Percentiles rank a stretch among this genome's conserved stretches.
These are phyloP conservation scores for Mycena metata DNA, from an alignment of 768 basidiomycete species.

Conservation along the genomic window DNA sequence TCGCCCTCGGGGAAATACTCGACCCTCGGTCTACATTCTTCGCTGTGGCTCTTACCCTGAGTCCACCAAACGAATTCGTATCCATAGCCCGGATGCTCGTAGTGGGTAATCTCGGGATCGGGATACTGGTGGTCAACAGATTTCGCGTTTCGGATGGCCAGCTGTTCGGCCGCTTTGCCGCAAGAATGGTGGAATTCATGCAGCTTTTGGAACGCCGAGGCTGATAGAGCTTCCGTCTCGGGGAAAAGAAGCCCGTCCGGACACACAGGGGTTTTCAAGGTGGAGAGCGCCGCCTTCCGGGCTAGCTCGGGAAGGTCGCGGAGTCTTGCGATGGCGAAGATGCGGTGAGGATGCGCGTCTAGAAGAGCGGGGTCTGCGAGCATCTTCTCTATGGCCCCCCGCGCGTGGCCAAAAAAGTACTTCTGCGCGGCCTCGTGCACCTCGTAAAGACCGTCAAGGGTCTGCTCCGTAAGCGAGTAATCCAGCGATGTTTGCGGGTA, in stretches of 20 bases:
- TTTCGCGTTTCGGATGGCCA: background rate
- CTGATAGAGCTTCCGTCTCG: constrained; percentile 15
- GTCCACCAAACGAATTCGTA: no score
- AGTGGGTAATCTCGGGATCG: no score
- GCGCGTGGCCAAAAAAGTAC: background rate
- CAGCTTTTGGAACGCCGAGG: constrained; percentile 3
- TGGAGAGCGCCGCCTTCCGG: constrained; percentile 13
- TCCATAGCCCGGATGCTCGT: no score
- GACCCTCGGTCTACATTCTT: no score
- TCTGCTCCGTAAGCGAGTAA: background rate
- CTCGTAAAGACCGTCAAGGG: background rate
- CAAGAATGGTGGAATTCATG: constrained; percentile 8
- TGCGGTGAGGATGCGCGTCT: background rate
- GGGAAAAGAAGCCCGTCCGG: background rate
- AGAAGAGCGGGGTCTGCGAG: constrained; percentile 2
- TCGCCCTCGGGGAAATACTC: no score
- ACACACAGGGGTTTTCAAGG: background rate
- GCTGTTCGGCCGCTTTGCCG: background rate
- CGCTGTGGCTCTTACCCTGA: no score
- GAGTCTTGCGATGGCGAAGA: constrained; percentile 9
- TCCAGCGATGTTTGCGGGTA: background rate
- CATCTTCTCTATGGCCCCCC: background rate
- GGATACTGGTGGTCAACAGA: no score
- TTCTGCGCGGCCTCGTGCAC: background rate
- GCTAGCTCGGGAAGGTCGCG: background rate